Evolutionary conservation across 2,329 filamentous ascomycete species (phyloP), one percentile per base, ranked within the genome.

Genomic region (Colletotrichum spinosum): DNA sequence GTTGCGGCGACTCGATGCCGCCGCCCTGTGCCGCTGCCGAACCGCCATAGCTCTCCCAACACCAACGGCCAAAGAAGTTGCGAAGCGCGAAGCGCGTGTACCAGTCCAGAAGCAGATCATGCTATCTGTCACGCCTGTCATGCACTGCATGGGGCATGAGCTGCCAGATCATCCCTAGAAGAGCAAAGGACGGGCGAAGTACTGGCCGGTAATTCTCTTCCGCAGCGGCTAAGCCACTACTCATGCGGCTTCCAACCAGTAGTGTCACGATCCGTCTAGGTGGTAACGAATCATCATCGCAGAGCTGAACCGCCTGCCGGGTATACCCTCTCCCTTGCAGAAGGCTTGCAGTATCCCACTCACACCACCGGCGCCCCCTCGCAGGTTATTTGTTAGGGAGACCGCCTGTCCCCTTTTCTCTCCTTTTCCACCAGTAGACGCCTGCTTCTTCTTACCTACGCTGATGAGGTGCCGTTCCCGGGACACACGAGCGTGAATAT

Each of bases 151-250:
- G 46, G 58, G 58, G 58, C 56, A 53, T 55, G 33, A 56, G 59
- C 53, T 54, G 58, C 63, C 52, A 57, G 63, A 66, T 66, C 63
- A 57, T 56, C 58, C 46, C 57, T 60, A 46, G 48, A 50, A 37
- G 48, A 58, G 57, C 49, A 46, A 46, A 55, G 50, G 42, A 38
- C 49, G 34, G 54, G 49, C 60, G 37, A 59, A 51, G 58, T 49
- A 63, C 41, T 67, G 67, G 58, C 48, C 58, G 64, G 64, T 39
- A 65, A 64, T 56, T 56, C 64, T 60, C 63, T 54, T 59, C 51
- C 50, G 67, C 51, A 67, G 67, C 67, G 67, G 67, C 63, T 67
- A 64, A 68, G 64, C 59, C 67, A 67, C 64, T 51, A 59, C 54
- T 56, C 13, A 34, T 57, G 51, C 46, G 35, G 54, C 34, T 55